These are phyloP conservation scores for Coemansia sp. DNA, from an alignment of 371 early-diverging fungal genomes.

Conservation along the genomic window DNA sequence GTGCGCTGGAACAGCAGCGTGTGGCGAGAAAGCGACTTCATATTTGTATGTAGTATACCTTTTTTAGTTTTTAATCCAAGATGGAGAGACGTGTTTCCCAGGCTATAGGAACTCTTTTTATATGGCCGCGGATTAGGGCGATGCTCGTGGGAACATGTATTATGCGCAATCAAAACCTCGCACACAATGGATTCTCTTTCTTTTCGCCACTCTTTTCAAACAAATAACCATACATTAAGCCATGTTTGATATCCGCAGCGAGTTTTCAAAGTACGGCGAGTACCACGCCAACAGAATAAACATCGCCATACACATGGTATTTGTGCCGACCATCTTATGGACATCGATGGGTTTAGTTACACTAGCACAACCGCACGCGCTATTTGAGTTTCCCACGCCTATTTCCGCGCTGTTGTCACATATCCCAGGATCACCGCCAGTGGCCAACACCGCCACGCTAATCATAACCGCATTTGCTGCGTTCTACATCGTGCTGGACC, in stretches of 20 bases:
- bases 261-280: slow-evolving; percentile 74
- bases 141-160: neutral
- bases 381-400: slow-evolving; percentile 31
- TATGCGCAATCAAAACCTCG: neutral
- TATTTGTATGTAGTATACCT: neutral
- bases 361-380: slow-evolving; percentile 36
- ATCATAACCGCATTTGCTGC: slow-evolving; percentile 56
- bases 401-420: slow-evolving; percentile 22
- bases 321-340: slow-evolving; percentile 90
- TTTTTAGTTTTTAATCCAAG: no score
- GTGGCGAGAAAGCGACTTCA: neutral
- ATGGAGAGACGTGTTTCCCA: neutral
- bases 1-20: neutral
- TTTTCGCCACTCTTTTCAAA: no score
- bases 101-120: neutral
- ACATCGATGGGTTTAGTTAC: slow-evolving; percentile 60
- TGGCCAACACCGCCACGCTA: slow-evolving; percentile 64
- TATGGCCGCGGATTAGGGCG: neutral
- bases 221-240: neutral
- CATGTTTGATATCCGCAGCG: slow-evolving; percentile 67
- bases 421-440: slow-evolving; percentile 41
- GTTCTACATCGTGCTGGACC: slow-evolving; percentile 82
- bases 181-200: neutral
- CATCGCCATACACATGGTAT: slow-evolving; percentile 82
- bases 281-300: slow-evolving; percentile 79